phyloP scores from a whole-genome alignment of 768 basidiomycete genomes.

The Candolleomyces eurysporus region DNA sequence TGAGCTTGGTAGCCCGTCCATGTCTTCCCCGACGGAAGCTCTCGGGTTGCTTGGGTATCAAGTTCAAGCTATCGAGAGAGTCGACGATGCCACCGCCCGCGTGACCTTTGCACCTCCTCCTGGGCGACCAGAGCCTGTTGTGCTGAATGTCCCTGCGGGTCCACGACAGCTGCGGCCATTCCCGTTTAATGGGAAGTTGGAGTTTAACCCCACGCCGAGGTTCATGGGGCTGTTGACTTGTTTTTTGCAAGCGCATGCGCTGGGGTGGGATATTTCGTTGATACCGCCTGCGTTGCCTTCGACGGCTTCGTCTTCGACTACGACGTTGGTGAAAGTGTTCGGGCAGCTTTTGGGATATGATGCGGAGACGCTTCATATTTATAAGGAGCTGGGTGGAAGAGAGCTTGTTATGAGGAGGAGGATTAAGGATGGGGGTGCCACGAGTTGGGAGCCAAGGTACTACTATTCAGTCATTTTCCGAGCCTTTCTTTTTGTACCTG shows the following conservation, averaged over 20 bases:
- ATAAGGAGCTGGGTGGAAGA: conserved; percentile 66
- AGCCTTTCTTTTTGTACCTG: neutral
- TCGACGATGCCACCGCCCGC: conserved; percentile 36
- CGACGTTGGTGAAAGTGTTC: conserved; percentile 54
- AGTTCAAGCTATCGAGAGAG: conserved; percentile 38
- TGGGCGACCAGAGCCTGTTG: conserved; percentile 22
- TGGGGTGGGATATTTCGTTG: conserved; percentile 65
- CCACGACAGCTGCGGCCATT: conserved; percentile 42
- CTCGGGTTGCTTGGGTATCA: conserved; percentile 55
- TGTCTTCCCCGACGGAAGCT: conserved; percentile 36
- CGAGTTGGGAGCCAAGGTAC: conserved; percentile 60
- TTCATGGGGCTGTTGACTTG: conserved; percentile 59
- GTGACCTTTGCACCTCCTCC: conserved; percentile 40
- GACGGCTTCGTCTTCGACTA: conserved; percentile 61
- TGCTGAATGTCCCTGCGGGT: conserved; percentile 48
- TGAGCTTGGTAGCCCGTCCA: conserved; percentile 47
- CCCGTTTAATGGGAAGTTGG: conserved; percentile 37
- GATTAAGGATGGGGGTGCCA: conserved; percentile 57
- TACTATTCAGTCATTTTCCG: neutral
- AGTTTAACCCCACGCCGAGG: conserved; percentile 46
- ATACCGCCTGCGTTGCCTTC: conserved; percentile 57
- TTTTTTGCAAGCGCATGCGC: conserved; percentile 59
- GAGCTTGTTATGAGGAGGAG: conserved; percentile 63
- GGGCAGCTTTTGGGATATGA: conserved; percentile 60
- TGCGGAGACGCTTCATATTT: conserved; percentile 57